Evolutionary conservation across 2,329 filamentous ascomycete species (phyloP).

Genomic region (Botrytis medusae): DNA sequence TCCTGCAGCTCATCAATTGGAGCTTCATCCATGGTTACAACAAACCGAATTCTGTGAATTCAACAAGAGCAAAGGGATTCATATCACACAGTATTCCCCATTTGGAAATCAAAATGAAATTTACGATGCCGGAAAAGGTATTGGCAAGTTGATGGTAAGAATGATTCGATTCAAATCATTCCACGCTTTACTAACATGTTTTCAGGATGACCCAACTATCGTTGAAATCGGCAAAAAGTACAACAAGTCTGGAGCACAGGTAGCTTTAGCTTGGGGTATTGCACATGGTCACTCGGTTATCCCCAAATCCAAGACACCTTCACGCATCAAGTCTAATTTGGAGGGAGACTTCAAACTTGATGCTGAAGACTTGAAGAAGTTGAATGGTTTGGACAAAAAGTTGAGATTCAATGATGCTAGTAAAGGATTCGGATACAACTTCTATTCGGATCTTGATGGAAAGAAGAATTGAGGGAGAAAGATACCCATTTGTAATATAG

Average conservation of each 20-base stretch:
- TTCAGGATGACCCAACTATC: slow-evolving; percentile 52
- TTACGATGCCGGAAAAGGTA: slow-evolving; percentile 57
- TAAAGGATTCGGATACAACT: slow-evolving; percentile 55
- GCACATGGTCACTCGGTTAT: slow-evolving; percentile 58
- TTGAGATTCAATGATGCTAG: slow-evolving; percentile 62
- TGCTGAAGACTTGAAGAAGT: slow-evolving; percentile 56
- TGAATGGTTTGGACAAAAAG: slow-evolving; percentile 54
- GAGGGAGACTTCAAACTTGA: slow-evolving; percentile 62
- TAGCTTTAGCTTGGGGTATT: slow-evolving; percentile 59
- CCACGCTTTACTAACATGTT: neutral
- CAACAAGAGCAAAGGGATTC: slow-evolving; percentile 51
- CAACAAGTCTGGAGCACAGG: slow-evolving; percentile 56
- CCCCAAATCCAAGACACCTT: slow-evolving; percentile 61
- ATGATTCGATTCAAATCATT: no score
- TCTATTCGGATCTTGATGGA: slow-evolving; percentile 59
- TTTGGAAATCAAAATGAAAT: slow-evolving; percentile 59
- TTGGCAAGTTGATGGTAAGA: slow-evolving; percentile 48
- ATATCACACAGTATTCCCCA: slow-evolving; percentile 53
- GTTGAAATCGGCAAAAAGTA: slow-evolving; percentile 55
- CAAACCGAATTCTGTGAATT: slow-evolving; percentile 53
- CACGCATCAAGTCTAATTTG: slow-evolving; percentile 62
- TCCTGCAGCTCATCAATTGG: slow-evolving; percentile 60
- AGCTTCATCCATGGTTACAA: slow-evolving; percentile 58
- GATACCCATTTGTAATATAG: neutral
- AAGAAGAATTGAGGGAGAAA: slow-evolving; percentile 42